Percentiles rank a stretch among this genome's conserved stretches.
Conservation (phyloP, 2,329 filamentous ascomycete genomes). For the Huntiella moniliformis region DNA sequence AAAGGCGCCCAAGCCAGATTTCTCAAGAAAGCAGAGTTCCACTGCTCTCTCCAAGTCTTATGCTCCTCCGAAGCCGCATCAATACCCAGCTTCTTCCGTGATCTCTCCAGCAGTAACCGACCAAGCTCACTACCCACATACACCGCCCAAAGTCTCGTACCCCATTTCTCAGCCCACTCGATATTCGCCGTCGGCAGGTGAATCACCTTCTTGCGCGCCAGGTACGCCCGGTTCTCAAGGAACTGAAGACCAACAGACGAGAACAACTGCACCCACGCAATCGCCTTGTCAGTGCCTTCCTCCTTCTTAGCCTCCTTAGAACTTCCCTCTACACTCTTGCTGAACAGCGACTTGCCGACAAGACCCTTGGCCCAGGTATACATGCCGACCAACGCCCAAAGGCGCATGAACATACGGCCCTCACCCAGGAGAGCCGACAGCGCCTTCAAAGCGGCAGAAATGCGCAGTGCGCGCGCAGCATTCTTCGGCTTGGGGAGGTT, state of each 20-base stretch:
- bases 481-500: slow-evolving; percentile 19
- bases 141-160: slow-evolving; percentile 59
- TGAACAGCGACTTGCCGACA: slow-evolving; percentile 16
- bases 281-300: slow-evolving; percentile 23
- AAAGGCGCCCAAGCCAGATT: slow-evolving; percentile 65
- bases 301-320: slow-evolving; percentile 14
- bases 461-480: slow-evolving; percentile 9
- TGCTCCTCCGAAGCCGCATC: slow-evolving; percentile 21
- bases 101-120: slow-evolving; percentile 34
- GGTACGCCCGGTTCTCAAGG: slow-evolving; percentile 68
- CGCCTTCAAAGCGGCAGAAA: slow-evolving; percentile 29
- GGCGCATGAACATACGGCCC: slow-evolving; percentile 50
- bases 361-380: slow-evolving; percentile 46
- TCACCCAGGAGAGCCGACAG: slow-evolving; percentile 51
- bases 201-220: slow-evolving; percentile 55
- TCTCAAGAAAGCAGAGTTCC: slow-evolving; percentile 47
- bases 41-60: slow-evolving; percentile 29
- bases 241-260: slow-evolving; percentile 54
- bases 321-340: slow-evolving; percentile 10
- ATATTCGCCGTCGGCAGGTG: slow-evolving; percentile 36
- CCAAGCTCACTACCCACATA: slow-evolving; percentile 63
- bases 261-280: slow-evolving; percentile 51
- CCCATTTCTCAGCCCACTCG: slow-evolving; percentile 47
- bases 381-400: slow-evolving; percentile 62
- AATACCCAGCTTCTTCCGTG: slow-evolving; percentile 20